Evolutionary conservation across 164 flowering plant genomes (phyloP).

Genomic region (Chimonanthus praecox): DNA sequence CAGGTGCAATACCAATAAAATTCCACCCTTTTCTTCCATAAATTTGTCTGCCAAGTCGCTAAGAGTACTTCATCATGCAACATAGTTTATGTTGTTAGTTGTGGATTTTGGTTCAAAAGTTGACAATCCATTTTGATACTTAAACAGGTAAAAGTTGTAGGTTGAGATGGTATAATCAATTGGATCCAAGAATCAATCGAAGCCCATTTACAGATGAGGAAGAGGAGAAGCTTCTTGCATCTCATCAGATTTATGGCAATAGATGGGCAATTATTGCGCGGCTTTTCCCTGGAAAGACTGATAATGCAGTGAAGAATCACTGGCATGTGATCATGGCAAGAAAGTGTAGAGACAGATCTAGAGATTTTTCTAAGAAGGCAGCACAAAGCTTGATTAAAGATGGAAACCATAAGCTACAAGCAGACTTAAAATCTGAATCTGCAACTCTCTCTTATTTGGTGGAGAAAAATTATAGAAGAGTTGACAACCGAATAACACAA

Average conservation of each 20-base stretch:
- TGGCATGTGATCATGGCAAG: conserved; percentile 72
- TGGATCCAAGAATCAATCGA: conserved; percentile 61
- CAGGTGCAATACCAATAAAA: conserved; percentile 35
- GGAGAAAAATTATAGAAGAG: conserved; percentile 12
- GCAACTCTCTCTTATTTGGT: conserved; percentile 18
- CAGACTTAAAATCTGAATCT: conserved; percentile 3
- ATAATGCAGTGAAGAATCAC: conserved; percentile 71
- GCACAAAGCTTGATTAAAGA: conserved; percentile 17
- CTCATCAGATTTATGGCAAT: conserved; percentile 61
- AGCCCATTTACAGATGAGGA: conserved; percentile 67
- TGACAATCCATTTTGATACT: background rate
- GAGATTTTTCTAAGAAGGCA: conserved; percentile 30
- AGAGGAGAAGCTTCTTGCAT: conserved; percentile 54
- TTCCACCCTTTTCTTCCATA: background rate
- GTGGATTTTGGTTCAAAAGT: too few relatives aligned
- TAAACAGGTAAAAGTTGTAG: conserved; percentile 66
- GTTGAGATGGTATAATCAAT: conserved; percentile 74
- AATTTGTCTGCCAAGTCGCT: background rate
- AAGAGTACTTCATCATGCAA: background rate
- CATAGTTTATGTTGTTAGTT: too few relatives aligned
- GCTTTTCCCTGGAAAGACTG: conserved; percentile 63
- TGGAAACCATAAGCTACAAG: conserved; percentile 5
- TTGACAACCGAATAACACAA: conserved; percentile 9
- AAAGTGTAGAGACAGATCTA: conserved; percentile 41
- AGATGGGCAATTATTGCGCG: conserved; percentile 61